These are phyloP conservation scores for Brassica incana DNA, from an alignment of 345 rosid genomes.

Conservation along the genomic window DNA sequence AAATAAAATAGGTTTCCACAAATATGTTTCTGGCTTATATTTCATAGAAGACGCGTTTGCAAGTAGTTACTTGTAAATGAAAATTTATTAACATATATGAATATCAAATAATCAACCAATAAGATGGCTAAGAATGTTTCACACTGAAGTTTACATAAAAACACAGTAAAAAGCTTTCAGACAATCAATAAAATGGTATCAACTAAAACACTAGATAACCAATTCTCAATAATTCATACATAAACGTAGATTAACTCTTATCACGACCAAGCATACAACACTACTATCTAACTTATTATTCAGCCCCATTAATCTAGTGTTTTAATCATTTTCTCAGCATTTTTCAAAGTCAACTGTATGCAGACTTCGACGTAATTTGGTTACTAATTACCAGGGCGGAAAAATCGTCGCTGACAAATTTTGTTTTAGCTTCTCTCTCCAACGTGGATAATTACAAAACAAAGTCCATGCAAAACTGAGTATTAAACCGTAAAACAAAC, in stretches of 20 bases:
- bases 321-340: background rate
- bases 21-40: background rate
- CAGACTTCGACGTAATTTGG: background rate
- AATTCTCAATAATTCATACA: background rate
- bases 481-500: background rate
- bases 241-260: background rate
- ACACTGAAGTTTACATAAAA: background rate
- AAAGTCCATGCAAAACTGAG: constrained; percentile 19
- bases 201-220: background rate
- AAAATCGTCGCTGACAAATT: constrained; percentile 4
- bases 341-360: constrained; percentile 3
- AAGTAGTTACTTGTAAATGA: background rate
- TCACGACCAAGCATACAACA: background rate
- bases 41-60: constrained; percentile 16
- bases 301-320: too few species aligned
- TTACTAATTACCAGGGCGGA: background rate
- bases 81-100: background rate
- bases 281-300: background rate
- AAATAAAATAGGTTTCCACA: background rate
- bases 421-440: constrained; percentile 8
- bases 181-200: background rate
- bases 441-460: constrained; percentile 7
- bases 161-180: background rate
- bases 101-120: background rate
- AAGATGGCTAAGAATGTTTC: background rate